These are phyloP conservation scores for Phytophthora hybrid DNA, from an alignment of 352 stramenopile species.

Conservation along the genomic window DNA sequence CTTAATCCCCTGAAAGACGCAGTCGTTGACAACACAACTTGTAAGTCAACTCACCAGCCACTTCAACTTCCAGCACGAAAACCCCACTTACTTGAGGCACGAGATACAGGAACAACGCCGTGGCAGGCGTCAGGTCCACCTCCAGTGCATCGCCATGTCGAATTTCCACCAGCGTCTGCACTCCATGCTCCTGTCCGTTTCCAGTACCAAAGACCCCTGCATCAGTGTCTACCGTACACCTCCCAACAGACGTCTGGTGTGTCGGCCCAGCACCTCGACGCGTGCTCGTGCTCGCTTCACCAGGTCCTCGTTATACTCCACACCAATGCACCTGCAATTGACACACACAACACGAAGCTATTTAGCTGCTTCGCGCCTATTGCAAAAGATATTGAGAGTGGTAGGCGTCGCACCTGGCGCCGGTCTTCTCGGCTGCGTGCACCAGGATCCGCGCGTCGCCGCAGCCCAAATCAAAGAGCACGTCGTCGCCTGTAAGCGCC, in stretches of 20 bases:
- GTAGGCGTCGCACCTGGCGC: slow-evolving; percentile 40
- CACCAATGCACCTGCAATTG: slow-evolving; percentile 61
- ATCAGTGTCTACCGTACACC: slow-evolving; percentile 8
- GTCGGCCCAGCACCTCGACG: slow-evolving; percentile 45
- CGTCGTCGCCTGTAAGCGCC: slow-evolving; percentile 55
- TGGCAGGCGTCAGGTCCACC: slow-evolving; percentile 67
- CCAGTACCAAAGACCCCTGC: slow-evolving; percentile 10
- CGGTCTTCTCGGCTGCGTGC: slow-evolving; percentile 56
- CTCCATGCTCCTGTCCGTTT: slow-evolving; percentile 46
- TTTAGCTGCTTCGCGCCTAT: background rate
- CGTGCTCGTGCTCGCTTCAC: slow-evolving; percentile 54
- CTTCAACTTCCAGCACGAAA: slow-evolving; percentile 21
- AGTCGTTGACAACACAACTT: slow-evolving; percentile 7
- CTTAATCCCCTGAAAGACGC: slow-evolving; percentile 63
- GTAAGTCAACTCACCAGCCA: slow-evolving; percentile 8
- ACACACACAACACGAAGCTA: background rate
- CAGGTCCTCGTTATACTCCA: slow-evolving; percentile 81
- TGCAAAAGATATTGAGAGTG: background rate
- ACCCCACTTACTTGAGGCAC: slow-evolving; percentile 63
- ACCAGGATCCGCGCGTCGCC: slow-evolving; percentile 81
- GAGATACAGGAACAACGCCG: slow-evolving; percentile 84
- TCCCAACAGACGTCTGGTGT: slow-evolving; percentile 10
- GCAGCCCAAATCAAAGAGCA: slow-evolving; percentile 84
- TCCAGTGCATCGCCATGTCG: slow-evolving; percentile 67
- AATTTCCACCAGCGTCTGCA: slow-evolving; percentile 62